These are phyloP conservation scores for Zoysia matrella DNA, from an alignment of 202 grass and related monocot genomes.

Conservation along the genomic window DNA sequence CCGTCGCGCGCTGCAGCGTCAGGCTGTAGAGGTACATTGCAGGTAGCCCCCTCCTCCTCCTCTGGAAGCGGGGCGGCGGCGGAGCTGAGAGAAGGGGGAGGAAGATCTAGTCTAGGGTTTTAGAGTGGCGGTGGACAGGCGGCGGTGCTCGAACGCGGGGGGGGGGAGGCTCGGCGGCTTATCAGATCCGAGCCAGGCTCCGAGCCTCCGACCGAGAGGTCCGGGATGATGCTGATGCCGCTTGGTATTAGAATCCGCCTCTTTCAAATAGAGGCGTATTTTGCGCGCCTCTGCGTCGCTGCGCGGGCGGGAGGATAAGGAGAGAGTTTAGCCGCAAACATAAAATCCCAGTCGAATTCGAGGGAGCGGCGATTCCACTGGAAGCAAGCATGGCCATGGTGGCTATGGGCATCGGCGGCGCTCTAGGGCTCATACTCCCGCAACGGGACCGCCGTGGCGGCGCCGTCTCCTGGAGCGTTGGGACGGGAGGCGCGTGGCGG, in stretches of 20 bases:
- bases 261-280: neutral
- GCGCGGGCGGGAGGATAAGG: constrained; percentile 33
- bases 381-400: constrained; percentile 52
- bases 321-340: neutral
- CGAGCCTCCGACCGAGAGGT: neutral
- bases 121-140: constrained; percentile 7
- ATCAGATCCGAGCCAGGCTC: constrained; percentile 9
- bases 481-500: constrained; percentile 12
- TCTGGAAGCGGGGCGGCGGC: neutral
- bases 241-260: neutral
- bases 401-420: constrained; percentile 45
- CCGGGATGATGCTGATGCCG: no score
- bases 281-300: neutral
- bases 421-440: constrained; percentile 27
- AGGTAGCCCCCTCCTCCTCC: neutral
- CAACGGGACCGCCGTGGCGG: neutral
- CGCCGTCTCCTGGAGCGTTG: neutral
- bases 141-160: neutral
- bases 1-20: constrained; percentile 78
- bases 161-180: neutral
- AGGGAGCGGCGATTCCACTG: neutral
- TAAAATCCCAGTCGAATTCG: constrained; percentile 28
- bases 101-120: constrained; percentile 49
- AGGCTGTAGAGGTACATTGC: constrained; percentile 91
- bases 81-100: neutral